Conservation (phyloP, 163 green algal species). For the Prototheca cutis region DNA sequence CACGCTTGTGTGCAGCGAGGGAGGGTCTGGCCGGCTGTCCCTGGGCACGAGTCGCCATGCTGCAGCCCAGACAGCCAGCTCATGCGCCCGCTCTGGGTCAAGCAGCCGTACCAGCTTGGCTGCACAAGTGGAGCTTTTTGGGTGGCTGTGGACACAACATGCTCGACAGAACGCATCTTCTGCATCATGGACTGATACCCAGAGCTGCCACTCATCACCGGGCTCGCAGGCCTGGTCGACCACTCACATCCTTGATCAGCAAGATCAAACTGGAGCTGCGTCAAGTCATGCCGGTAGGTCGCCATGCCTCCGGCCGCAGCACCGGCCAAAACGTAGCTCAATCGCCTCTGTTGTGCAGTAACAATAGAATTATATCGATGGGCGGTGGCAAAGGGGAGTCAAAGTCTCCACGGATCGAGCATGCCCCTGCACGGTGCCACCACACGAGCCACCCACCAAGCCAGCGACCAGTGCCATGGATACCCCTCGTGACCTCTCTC, state of each 20-base stretch:
- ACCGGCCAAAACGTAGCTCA: conserved; percentile 4
- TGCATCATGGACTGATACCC: too few species aligned
- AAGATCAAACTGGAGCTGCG: conserved; percentile 41
- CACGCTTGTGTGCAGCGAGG: conserved; percentile 50
- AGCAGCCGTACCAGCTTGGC: conserved; percentile 57
- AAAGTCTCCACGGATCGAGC: too few species aligned
- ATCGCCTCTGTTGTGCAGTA: conserved; percentile 2
- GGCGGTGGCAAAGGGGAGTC: too few species aligned
- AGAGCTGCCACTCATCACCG: not conserved
- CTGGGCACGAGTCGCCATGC: conserved; percentile 53
- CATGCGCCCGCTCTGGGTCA: conserved; percentile 69
- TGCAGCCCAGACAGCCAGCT: conserved; percentile 53
- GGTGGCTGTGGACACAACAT: too few species aligned
- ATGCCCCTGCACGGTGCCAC: too few species aligned
- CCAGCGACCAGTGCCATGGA: not conserved
- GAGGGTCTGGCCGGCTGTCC: conserved; percentile 58
- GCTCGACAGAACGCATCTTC: too few species aligned
- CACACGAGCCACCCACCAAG: too few species aligned
- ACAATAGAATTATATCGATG: too few species aligned
- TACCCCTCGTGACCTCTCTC: not conserved
- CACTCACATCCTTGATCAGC: conserved; percentile 9
- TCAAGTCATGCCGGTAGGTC: conserved; percentile 34
- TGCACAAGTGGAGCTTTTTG: too few species aligned
- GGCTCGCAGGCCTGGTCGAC: not conserved
- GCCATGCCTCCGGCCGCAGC: conserved; percentile 8